A percentile compares a stretch with the other conserved stretches of the same genome.
Conservation (phyloP, 768 basidiomycete species). For the Hydnomerulius pinastri region DNA sequence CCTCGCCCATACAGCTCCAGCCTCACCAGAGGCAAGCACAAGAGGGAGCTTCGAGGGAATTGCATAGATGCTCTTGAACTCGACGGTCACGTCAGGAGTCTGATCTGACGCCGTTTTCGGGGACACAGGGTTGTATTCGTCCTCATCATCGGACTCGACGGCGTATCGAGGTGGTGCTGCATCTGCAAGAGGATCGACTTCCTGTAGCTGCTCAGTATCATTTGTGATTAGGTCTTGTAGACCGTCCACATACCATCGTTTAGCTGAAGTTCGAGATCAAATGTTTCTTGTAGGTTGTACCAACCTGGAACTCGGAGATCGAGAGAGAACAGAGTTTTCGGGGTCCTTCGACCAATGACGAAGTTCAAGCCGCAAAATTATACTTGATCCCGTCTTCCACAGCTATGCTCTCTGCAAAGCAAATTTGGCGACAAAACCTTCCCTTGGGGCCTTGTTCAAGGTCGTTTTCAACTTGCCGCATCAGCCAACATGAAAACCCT, state of each 20-base stretch:
- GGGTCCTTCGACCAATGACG: not conserved
- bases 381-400: no score
- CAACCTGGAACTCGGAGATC: no score
- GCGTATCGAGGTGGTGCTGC: conserved; percentile 58
- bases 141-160: conserved; percentile 70
- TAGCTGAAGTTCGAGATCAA: no score
- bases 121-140: conserved; percentile 52
- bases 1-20: conserved; percentile 51
- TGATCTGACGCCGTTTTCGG: conserved; percentile 8
- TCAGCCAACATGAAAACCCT: conserved; percentile 52
- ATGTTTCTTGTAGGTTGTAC: no score
- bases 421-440: not conserved
- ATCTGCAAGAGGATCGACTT: conserved; percentile 58
- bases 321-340: conserved; percentile 10
- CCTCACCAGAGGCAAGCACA: conserved; percentile 48
- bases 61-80: conserved; percentile 39
- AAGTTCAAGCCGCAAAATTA: not conserved
- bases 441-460: conserved; percentile 1
- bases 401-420: conserved; percentile 11
- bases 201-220: conserved; percentile 33
- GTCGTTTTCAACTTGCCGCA: conserved; percentile 16
- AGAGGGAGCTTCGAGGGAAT: conserved; percentile 32
- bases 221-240: no score
- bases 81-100: conserved; percentile 29
- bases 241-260: conserved; percentile 9